Evolutionary conservation across 768 basidiomycete genomes (phyloP), one percentile per base, ranked within the genome.

Genomic region (Kwoniella dejecticola): DNA sequence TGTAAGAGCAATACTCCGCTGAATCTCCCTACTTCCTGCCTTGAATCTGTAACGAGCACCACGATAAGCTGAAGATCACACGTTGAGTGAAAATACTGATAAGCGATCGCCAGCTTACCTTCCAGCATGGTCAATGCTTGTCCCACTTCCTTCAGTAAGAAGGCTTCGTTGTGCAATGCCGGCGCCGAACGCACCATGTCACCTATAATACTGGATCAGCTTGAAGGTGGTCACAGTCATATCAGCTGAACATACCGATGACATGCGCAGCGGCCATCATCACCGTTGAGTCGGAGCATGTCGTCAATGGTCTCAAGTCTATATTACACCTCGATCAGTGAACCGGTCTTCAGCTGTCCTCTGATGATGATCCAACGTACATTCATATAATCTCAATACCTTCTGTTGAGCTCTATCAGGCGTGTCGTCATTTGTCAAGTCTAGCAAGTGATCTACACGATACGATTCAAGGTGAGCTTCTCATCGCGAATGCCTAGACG

Each of bases 231-330:
- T 29, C 8, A 29, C 13, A 11, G 13, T 13, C 1, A 11, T 29
- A 29, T 26, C 6, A 50, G 48, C 48, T 50, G 48, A n/a, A 33
- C 48, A n/a, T n/a, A 50, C 48, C 48, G 27, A 93, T 84, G 0
- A 90, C 91, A 77, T 92, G 90, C n/a, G 93, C 91, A 0, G 92
- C 91, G 8, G 89, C 86, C 33, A 93, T 84, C 93, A 97, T 97
- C 74, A 99, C 87, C 77, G 89, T 89, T 71, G 91, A 85, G 77
- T 97, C 95, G 53, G 87, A 84, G 73, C 90, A 90, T 3, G 91
- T 91, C 19, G 96, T 83, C n/a, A 95, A 84, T 41, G 89, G 86
- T 75, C 92, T 91, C 79, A 96, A 88, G 80, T 96, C 76, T 74
- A 44, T 13, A 6, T 8, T 60, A 23, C 12, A 41, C 17, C n/a